Base-by-base conservation (phyloP, 2,329 filamentous ascomycete genomes). In the Stylonectria norvegica region DNA sequence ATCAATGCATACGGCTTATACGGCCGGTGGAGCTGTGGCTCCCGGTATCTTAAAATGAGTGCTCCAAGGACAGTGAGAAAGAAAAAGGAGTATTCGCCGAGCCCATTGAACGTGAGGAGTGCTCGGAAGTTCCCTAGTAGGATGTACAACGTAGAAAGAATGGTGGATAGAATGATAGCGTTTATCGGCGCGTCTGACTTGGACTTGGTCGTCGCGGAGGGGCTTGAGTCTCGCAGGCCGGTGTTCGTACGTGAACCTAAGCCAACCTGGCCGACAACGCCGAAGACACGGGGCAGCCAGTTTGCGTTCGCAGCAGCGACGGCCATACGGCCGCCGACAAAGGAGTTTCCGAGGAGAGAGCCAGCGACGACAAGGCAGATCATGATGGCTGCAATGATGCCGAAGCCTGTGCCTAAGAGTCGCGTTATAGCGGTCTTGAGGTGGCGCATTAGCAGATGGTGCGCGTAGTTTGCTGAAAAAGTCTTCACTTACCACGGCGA, bases 71-170 rank as follows among this genome's bases (percentile, higher is more conserved):
- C 78, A 0, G 79, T 78, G 20, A 81, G 66, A 52, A 83, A 79
- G 62, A 83, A 83, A 59, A 83, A 83, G 0, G 79, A 73, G 55
- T 78, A 83, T 50, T 79, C 76, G 11, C 74, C 76, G 4, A 79
- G 61, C 0, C 76, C 76, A 36, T 78, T 79, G 48, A 80, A 80
- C 0, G 78, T 82, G 9, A 83, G 53, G 0, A 83, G 70, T 1
- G 75, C 73, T 22, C 79, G 71, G 62, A 83, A 83, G 57, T 70
- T 78, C 14, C 79, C 80, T 0, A 80, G 64, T 1, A 79, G 52
- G 20, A 83, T 79, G 57, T 83, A 83, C 2, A 80, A 40, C 0
- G 76, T 57, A 0, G 76, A 75, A 0, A 79, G 62, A 1, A 70
- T 14, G 0, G 70, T 65, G 0, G 72, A 72, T 0, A 79, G 63